Conservation (phyloP, 1,139 yeast species). For the Candida smagusa region DNA sequence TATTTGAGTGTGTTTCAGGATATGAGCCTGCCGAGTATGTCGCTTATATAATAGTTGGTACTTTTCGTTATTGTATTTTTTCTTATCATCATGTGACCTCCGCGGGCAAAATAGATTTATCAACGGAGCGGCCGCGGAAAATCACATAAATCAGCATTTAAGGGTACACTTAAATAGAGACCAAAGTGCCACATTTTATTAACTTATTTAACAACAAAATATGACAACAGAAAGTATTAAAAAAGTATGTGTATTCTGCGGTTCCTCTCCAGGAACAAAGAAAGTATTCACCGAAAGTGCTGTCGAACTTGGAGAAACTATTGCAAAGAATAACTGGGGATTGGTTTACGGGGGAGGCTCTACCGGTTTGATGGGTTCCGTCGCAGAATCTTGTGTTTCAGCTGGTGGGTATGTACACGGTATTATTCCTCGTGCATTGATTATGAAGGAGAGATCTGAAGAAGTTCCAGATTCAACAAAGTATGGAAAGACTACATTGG, state of each 20-base stretch:
- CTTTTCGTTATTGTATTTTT: neutral
- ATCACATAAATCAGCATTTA: neutral
- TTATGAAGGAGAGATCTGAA: constrained; percentile 64
- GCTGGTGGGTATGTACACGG: constrained; percentile 80
- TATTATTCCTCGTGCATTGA: constrained; percentile 79
- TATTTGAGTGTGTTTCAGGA: too few species aligned
- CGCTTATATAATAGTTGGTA: too few species aligned
- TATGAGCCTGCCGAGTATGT: too few species aligned
- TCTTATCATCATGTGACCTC: neutral
- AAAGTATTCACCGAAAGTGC: constrained; percentile 54
- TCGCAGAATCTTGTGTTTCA: constrained; percentile 69
- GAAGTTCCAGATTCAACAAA: constrained; percentile 48
- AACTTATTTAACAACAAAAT: neutral
- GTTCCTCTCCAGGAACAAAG: constrained; percentile 70
- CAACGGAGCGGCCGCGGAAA: constrained; percentile 1
- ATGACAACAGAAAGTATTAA: constrained; percentile 30
- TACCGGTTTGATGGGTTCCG: constrained; percentile 81
- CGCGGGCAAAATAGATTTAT: neutral
- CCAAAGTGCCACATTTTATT: too few species aligned
- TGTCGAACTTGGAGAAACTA: constrained; percentile 50
- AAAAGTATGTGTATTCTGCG: constrained; percentile 80
- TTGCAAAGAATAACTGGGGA: constrained; percentile 66
- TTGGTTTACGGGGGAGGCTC: constrained; percentile 92
- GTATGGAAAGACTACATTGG: constrained; percentile 79
- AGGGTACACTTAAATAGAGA: neutral